Conservation (phyloP, 306 rosid genomes). For the Geum urbanum region DNA sequence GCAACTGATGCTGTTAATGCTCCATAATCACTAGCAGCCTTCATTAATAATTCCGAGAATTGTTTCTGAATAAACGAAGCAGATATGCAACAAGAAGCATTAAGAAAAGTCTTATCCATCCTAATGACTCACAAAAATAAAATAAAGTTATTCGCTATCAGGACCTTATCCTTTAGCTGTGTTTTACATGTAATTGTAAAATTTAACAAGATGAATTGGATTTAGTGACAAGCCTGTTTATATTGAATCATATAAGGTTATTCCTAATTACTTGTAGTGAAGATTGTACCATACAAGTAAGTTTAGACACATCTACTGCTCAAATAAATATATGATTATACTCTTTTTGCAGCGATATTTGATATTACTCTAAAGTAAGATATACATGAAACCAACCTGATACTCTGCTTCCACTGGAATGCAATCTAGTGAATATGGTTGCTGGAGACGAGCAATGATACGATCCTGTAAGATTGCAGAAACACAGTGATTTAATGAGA, state of each 20-base stretch:
- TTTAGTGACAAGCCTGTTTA: conserved; percentile 4
- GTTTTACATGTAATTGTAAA: neutral
- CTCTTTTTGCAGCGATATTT: too few species aligned
- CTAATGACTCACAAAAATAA: neutral
- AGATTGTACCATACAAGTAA: neutral
- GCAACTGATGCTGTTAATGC: conserved; percentile 91
- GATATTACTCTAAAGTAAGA: neutral
- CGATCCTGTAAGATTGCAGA: conserved; percentile 62
- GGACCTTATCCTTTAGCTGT: neutral
- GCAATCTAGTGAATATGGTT: conserved; percentile 95
- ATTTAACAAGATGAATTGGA: neutral
- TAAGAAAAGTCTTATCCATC: neutral
- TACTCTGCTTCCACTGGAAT: conserved; percentile 98
- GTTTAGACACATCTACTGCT: neutral
- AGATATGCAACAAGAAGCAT: conserved; percentile 28
- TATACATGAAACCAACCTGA: conserved; percentile 53
- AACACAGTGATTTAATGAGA: conserved; percentile 11
- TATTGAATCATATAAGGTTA: neutral
- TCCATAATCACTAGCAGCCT: conserved; percentile 97
- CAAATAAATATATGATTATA: neutral
- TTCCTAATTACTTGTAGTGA: neutral
- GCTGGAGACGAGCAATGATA: conserved; percentile 92
- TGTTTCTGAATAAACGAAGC: conserved; percentile 67
- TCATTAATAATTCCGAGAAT: conserved; percentile 89
- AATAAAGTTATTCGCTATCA: neutral